Conservation (phyloP, 2,329 filamentous ascomycete species). For the Xylariales sp. region DNA sequence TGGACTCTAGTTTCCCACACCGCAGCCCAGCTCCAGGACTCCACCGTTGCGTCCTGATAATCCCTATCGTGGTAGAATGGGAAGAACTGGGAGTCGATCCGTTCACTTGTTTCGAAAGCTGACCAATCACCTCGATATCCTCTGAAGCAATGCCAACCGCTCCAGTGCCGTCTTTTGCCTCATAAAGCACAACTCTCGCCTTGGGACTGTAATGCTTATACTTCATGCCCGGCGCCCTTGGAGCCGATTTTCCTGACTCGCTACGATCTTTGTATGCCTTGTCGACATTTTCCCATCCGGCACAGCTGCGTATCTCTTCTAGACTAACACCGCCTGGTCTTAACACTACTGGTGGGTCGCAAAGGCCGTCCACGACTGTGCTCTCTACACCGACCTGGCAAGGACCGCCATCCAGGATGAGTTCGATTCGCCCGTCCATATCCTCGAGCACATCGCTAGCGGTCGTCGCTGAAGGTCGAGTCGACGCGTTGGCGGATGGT, state of each 20-base stretch:
- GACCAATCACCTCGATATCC: slow-evolving; percentile 25
- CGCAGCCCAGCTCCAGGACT: slow-evolving; percentile 36
- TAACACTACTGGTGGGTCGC: slow-evolving; percentile 73
- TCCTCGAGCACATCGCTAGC: slow-evolving; percentile 88
- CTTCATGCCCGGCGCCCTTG: slow-evolving; percentile 94
- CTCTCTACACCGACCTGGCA: slow-evolving; percentile 92
- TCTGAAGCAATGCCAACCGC: slow-evolving; percentile 29
- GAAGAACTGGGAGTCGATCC: slow-evolving; percentile 7
- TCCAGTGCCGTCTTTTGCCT: slow-evolving; percentile 41
- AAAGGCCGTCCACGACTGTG: slow-evolving; percentile 90
- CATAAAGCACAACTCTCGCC: slow-evolving; percentile 79
- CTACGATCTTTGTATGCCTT: slow-evolving; percentile 76
- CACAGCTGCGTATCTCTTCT: slow-evolving; percentile 67
- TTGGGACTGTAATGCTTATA: slow-evolving; percentile 96
- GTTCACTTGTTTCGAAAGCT: slow-evolving; percentile 13
- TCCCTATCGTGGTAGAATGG: slow-evolving; percentile 34
- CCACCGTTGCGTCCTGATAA: slow-evolving; percentile 55
- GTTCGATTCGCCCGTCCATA: slow-evolving; percentile 72
- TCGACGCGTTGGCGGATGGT: slow-evolving; percentile 91
- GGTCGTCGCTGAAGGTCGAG: slow-evolving; percentile 84
- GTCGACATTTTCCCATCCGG: slow-evolving; percentile 75
- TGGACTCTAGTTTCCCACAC: slow-evolving; percentile 26
- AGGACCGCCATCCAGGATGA: slow-evolving; percentile 83
- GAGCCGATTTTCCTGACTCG: slow-evolving; percentile 59
- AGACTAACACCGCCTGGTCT: slow-evolving; percentile 84